These are phyloP conservation scores for Citrus australasica DNA, from an alignment of 345 rosid genomes.

Conservation along the genomic window DNA sequence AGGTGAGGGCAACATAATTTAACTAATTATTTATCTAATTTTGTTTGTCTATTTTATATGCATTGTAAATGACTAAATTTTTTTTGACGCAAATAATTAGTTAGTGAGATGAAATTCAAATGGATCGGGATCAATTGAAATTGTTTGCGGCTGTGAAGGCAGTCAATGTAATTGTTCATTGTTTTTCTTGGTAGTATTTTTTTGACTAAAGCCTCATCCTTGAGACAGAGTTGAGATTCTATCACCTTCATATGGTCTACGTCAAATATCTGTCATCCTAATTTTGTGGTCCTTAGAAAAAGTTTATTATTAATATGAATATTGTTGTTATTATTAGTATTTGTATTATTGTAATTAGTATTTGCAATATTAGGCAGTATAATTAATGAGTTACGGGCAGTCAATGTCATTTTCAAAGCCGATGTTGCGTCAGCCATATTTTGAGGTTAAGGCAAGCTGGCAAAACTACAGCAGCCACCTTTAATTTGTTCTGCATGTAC, in stretches of 20 bases:
- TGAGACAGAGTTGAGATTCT: too few species aligned
- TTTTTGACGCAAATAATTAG: too few species aligned
- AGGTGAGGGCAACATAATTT: too few species aligned
- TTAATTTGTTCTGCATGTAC: background rate
- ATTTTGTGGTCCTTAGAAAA: background rate
- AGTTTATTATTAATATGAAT: background rate
- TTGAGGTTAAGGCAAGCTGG: background rate
- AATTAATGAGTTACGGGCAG: too few species aligned
- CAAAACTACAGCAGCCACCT: background rate
- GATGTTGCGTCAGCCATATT: slow-evolving; percentile 6
- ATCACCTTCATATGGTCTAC: background rate
- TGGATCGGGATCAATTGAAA: too few species aligned
- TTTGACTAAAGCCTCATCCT: background rate
- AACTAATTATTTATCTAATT: too few species aligned
- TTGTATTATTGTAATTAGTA: background rate
- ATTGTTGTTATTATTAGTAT: background rate
- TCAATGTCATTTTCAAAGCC: slow-evolving; percentile 10
- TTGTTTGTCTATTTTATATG: too few species aligned
- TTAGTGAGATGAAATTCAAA: too few species aligned
- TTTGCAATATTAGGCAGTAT: background rate
- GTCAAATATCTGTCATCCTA: background rate
- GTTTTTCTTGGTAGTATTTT: background rate
- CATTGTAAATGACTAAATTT: too few species aligned
- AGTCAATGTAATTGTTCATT: background rate
- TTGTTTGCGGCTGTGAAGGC: too few species aligned